A percentile compares a stretch with the other conserved stretches of the same genome.
These are phyloP conservation scores for Chimonanthus praecox DNA, from an alignment of 164 flowering plant genomes.

Conservation along the genomic window DNA sequence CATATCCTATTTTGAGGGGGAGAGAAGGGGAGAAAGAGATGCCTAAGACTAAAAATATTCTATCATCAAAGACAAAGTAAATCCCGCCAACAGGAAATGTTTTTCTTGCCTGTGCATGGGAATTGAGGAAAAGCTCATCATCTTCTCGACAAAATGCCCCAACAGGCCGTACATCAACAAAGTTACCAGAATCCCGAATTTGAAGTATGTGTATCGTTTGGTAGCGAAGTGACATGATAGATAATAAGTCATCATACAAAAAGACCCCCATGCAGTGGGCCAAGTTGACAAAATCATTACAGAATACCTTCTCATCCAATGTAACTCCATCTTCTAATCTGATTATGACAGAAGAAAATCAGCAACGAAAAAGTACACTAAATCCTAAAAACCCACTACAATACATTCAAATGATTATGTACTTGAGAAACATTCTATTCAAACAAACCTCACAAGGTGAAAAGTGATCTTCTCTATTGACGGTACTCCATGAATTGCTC, in stretches of 20 bases:
- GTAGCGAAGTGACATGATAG: slow-evolving; percentile 85
- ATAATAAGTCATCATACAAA: slow-evolving; percentile 90
- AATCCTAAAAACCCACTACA: neutral
- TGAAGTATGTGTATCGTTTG: slow-evolving; percentile 90
- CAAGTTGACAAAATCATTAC: slow-evolving; percentile 80
- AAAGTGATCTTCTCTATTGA: slow-evolving; percentile 88
- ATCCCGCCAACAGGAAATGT: neutral
- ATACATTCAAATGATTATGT: neutral
- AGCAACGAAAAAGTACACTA: neutral
- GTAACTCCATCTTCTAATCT: slow-evolving; percentile 84
- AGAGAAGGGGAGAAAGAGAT: too few species aligned
- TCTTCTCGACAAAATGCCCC: slow-evolving; percentile 91
- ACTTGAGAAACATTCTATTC: neutral
- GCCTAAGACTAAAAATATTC: too few species aligned
- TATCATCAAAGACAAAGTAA: neutral
- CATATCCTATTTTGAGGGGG: too few species aligned
- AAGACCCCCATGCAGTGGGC: slow-evolving; percentile 81
- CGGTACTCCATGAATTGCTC: slow-evolving; percentile 85
- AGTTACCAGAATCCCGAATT: slow-evolving; percentile 81
- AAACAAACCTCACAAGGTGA: slow-evolving; percentile 77
- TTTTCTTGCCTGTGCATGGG: slow-evolving; percentile 75
- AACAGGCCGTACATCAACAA: slow-evolving; percentile 77
- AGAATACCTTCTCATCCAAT: slow-evolving; percentile 80
- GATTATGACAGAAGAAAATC: slow-evolving; percentile 7
- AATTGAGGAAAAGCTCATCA: slow-evolving; percentile 89